A percentile compares a stretch with the other conserved stretches of the same genome.
phyloP scores from a whole-genome alignment of 257 asterid genomes.

The Ilex asprella region DNA sequence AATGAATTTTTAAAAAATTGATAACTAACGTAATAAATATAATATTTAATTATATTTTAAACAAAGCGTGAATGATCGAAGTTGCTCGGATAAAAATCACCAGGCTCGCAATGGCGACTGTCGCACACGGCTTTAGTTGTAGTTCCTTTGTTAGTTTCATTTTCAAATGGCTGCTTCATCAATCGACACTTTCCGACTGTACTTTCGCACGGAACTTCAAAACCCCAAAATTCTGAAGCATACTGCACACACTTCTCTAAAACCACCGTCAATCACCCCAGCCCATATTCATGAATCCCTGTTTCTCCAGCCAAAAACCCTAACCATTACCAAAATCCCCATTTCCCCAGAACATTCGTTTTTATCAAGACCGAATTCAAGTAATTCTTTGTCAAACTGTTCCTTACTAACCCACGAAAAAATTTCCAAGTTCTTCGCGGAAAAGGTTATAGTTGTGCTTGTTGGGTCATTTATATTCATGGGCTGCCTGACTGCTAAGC shows the following conservation, averaged over 20 bases:
- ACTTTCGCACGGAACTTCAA: constrained; percentile 14
- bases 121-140: neutral
- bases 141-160: neutral
- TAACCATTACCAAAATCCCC: constrained; percentile 1
- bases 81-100: neutral
- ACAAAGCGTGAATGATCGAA: too few relatives aligned
- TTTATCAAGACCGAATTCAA: constrained; percentile 24
- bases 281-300: constrained; percentile 18
- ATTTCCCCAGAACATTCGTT: constrained; percentile 4
- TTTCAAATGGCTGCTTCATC: constrained; percentile 44
- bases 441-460: constrained; percentile 42
- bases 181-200: constrained; percentile 25
- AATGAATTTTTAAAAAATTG: too few relatives aligned
- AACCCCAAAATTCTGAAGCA: constrained; percentile 6
- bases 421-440: constrained; percentile 20
- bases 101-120: neutral
- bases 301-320: constrained; percentile 17
- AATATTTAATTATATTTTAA: too few relatives aligned
- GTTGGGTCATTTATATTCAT: constrained; percentile 55
- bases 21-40: too few relatives aligned
- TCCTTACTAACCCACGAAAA: constrained; percentile 25
- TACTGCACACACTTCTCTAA: constrained; percentile 11
- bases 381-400: constrained; percentile 7
- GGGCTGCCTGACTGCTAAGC: constrained; percentile 36
- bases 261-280: constrained; percentile 14